These are phyloP conservation scores for Tillandsia leiboldiana DNA, from an alignment of 176 grass and related monocot genomes.

Conservation along the genomic window DNA sequence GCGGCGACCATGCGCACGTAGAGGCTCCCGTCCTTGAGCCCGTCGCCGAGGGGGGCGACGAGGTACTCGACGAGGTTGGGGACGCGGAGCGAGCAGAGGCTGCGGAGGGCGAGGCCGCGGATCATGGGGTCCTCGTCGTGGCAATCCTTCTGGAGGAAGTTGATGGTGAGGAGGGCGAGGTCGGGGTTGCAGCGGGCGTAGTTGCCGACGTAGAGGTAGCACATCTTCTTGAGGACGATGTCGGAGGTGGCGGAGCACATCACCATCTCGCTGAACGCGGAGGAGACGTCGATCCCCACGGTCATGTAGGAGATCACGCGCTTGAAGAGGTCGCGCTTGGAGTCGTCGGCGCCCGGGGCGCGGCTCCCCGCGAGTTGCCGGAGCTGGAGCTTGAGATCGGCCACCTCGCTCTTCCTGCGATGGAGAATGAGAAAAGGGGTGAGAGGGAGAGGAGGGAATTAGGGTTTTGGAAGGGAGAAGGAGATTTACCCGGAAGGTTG, in stretches of 20 bases:
- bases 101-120: slow-evolving; percentile 88
- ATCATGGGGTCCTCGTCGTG: slow-evolving; percentile 89
- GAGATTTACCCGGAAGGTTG: slow-evolving; percentile 53
- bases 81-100: slow-evolving; percentile 91
- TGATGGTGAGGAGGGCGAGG: slow-evolving; percentile 92
- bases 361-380: slow-evolving; percentile 83
- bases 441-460: neutral
- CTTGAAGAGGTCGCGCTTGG: slow-evolving; percentile 87
- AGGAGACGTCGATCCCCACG: slow-evolving; percentile 89
- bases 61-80: slow-evolving; percentile 95
- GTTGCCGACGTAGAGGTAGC: slow-evolving; percentile 94
- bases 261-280: slow-evolving; percentile 97
- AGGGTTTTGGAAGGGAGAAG: slow-evolving; percentile 75
- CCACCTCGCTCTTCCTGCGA: slow-evolving; percentile 88
- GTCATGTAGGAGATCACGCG: slow-evolving; percentile 99
- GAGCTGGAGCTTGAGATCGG: slow-evolving; percentile 96
- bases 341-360: slow-evolving; percentile 67
- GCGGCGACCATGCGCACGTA: slow-evolving; percentile 82
- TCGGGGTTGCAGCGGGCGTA: slow-evolving; percentile 84
- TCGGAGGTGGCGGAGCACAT: slow-evolving; percentile 97
- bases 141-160: slow-evolving; percentile 98
- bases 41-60: slow-evolving; percentile 58
- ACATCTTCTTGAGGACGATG: slow-evolving; percentile 98
- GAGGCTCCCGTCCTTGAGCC: slow-evolving; percentile 77
- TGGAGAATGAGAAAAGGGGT: neutral